Percentiles rank a stretch among this genome's conserved stretches.
Conservation (phyloP, 495 filamentous ascomycete species). For the Penicillium macrosclerotiorum region DNA sequence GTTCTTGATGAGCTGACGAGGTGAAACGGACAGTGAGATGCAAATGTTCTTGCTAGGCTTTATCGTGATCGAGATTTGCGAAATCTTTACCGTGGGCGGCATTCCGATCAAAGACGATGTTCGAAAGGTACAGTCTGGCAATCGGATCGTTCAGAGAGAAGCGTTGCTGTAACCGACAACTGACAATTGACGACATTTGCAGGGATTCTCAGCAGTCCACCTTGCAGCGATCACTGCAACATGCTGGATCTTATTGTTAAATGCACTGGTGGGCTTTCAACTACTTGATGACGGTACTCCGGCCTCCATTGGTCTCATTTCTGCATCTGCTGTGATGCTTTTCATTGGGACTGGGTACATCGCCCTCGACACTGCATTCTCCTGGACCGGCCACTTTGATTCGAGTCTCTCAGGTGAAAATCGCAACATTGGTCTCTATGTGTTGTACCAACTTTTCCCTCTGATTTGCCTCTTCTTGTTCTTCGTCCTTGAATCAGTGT, state of each 20-base stretch:
- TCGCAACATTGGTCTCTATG: slow-evolving; percentile 83
- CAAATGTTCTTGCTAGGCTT: slow-evolving; percentile 89
- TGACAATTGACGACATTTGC: too few relatives aligned
- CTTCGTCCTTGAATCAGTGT: slow-evolving; percentile 74
- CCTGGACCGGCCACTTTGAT: slow-evolving; percentile 76
- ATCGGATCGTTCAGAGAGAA: too few relatives aligned
- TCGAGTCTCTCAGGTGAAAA: slow-evolving; percentile 54
- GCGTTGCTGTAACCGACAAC: too few relatives aligned
- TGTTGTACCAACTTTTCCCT: slow-evolving; percentile 87
- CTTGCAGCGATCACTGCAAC: slow-evolving; percentile 85
- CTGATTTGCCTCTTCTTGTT: slow-evolving; percentile 83
- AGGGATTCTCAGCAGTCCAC: slow-evolving; percentile 94
- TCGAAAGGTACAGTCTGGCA: slow-evolving; percentile 40
- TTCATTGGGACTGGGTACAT: slow-evolving; percentile 96
- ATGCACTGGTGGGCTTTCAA: slow-evolving; percentile 90
- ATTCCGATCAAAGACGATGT: slow-evolving; percentile 71
- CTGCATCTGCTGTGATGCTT: slow-evolving; percentile 63
- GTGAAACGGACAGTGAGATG: slow-evolving; percentile 68
- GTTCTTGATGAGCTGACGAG: slow-evolving; percentile 7
- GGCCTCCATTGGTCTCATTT: slow-evolving; percentile 72
- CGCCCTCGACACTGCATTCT: slow-evolving; percentile 86
- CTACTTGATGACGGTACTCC: slow-evolving; percentile 90
- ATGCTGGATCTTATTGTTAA: slow-evolving; percentile 87
- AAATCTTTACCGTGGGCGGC: slow-evolving; percentile 92
- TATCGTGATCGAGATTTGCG: slow-evolving; percentile 86